These are phyloP conservation scores for Stenogyne calaminthoides DNA, from an alignment of 305 asterid species.

Conservation along the genomic window DNA sequence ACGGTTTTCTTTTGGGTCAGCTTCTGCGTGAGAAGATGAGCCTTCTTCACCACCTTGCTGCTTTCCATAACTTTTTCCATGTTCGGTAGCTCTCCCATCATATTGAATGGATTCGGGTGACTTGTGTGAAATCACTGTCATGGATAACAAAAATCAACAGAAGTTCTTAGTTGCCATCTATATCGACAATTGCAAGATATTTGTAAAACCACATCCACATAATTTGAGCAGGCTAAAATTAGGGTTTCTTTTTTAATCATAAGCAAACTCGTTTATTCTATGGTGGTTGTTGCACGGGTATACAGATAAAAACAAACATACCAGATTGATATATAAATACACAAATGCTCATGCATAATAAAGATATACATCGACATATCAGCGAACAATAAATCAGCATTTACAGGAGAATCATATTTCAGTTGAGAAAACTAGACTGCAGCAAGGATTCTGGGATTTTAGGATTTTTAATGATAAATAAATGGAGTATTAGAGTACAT, in stretches of 20 bases:
- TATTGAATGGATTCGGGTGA: slow-evolving; percentile 57
- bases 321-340: background rate
- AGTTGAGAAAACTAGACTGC: background rate
- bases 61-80: slow-evolving; percentile 52
- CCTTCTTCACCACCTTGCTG: slow-evolving; percentile 67
- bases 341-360: background rate
- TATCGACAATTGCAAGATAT: slow-evolving; percentile 2
- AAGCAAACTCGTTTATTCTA: background rate
- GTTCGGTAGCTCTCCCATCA: slow-evolving; percentile 58
- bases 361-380: background rate
- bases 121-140: slow-evolving; percentile 44
- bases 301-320: background rate
- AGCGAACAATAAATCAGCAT: slow-evolving; percentile 2
- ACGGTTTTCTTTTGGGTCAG: slow-evolving; percentile 48
- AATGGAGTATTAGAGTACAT: background rate
- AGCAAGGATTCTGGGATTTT: background rate
- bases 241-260: background rate
- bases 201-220: background rate
- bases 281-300: slow-evolving; percentile 7
- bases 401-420: background rate
- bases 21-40: slow-evolving; percentile 54
- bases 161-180: slow-evolving; percentile 20
- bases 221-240: background rate
- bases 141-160: background rate
- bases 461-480: background rate